phyloP scores from a whole-genome alignment of 2,329 filamentous ascomycete genomes.

The Penicillium sumatraense region DNA sequence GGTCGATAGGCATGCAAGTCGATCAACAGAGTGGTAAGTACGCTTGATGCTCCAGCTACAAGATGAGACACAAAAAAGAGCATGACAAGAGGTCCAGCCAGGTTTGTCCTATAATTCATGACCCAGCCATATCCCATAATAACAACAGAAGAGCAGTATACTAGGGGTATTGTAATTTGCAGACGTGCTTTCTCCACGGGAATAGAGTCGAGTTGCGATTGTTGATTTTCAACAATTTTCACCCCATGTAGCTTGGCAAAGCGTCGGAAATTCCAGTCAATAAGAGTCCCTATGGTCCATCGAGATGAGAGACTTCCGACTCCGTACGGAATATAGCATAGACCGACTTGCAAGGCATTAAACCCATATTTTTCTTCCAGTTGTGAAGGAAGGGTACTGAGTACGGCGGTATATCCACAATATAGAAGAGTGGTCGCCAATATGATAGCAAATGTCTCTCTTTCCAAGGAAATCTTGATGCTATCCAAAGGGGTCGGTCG shows the following conservation, averaged over 20 bases:
- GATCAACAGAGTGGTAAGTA: slow-evolving; percentile 23
- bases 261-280: slow-evolving; percentile 16
- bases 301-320: slow-evolving; percentile 28
- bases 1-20: slow-evolving; percentile 21
- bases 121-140: slow-evolving; percentile 18
- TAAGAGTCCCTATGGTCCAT: slow-evolving; percentile 19
- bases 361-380: slow-evolving; percentile 40
- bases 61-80: slow-evolving; percentile 25
- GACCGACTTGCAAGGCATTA: slow-evolving; percentile 20
- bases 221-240: slow-evolving; percentile 5
- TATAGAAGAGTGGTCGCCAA: neutral
- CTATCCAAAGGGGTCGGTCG: neutral
- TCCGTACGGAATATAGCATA: slow-evolving; percentile 30
- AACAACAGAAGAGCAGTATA: neutral
- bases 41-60: slow-evolving; percentile 10
- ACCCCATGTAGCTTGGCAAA: slow-evolving; percentile 6
- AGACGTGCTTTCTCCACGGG: slow-evolving; percentile 17
- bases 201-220: slow-evolving; percentile 11
- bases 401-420: neutral
- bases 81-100: slow-evolving; percentile 22
- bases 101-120: slow-evolving; percentile 10
- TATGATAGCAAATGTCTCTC: neutral
- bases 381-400: slow-evolving; percentile 23
- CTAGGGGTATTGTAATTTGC: slow-evolving; percentile 3
- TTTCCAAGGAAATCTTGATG: neutral